These are phyloP conservation scores for Microbotryum intermedium DNA, from an alignment of 1,284 basidiomycete genomes.

Conservation along the genomic window DNA sequence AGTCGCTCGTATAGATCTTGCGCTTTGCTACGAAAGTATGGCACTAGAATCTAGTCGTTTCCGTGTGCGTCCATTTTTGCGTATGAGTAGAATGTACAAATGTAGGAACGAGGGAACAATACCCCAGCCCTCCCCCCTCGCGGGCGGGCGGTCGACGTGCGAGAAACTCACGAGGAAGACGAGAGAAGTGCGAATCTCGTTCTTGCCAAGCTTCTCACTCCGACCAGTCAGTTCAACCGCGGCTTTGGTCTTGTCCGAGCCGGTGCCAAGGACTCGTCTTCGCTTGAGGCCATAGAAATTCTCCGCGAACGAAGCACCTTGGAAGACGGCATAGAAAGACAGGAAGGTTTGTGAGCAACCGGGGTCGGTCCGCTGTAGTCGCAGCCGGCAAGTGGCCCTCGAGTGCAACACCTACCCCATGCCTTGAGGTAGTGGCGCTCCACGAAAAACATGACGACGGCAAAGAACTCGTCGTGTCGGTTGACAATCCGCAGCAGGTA, in stretches of 20 bases:
- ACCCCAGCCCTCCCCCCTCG: too few species aligned
- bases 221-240: conserved; percentile 57
- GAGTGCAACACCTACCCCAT: conserved; percentile 49
- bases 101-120: not conserved
- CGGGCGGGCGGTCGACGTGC: too few species aligned
- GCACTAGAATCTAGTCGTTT: conserved; percentile 61
- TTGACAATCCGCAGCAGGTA: conserved; percentile 88
- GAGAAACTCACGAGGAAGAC: conserved; percentile 24
- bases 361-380: not conserved
- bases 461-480: conserved; percentile 92
- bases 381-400: conserved; percentile 24
- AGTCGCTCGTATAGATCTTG: conserved; percentile 84
- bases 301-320: conserved; percentile 82
- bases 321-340: not conserved
- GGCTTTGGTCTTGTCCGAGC: conserved; percentile 49
- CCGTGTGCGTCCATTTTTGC: conserved; percentile 20
- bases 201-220: conserved; percentile 54
- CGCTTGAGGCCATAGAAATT: conserved; percentile 86
- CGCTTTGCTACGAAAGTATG: conserved; percentile 79
- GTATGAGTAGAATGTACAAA: not conserved
- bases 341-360: not conserved
- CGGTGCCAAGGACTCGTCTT: conserved; percentile 57
- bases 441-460: conserved; percentile 73
- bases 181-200: conserved; percentile 48
- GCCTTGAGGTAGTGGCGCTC: conserved; percentile 82